phyloP scores from a whole-genome alignment of 2,329 filamentous ascomycete genomes.

The Zymoseptoria tritici region DNA sequence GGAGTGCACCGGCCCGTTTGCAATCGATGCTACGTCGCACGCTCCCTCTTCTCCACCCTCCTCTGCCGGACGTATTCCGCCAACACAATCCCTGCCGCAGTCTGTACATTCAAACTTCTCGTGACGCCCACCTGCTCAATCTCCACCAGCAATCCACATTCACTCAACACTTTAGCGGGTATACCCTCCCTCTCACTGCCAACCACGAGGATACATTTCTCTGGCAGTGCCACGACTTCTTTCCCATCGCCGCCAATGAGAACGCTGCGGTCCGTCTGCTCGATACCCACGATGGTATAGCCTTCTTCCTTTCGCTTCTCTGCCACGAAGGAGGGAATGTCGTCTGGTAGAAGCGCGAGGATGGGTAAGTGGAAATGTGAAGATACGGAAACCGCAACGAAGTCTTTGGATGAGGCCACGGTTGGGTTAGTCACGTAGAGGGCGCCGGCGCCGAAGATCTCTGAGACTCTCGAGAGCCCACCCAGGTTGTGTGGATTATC shows the following conservation, averaged over 20 bases:
- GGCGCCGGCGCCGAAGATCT: conserved; percentile 44
- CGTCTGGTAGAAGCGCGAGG: conserved; percentile 22
- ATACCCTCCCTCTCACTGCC: conserved; percentile 48
- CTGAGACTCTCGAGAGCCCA: conserved; percentile 43
- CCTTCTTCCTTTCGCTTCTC: conserved; percentile 40
- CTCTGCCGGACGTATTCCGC: conserved; percentile 44
- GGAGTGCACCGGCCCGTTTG: neutral
- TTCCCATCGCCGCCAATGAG: conserved; percentile 32
- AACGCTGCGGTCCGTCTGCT: conserved; percentile 46
- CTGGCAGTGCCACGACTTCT: conserved; percentile 25
- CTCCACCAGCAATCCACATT: conserved; percentile 47
- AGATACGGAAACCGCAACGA: conserved; percentile 43
- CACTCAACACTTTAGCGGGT: conserved; percentile 39
- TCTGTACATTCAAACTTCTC: conserved; percentile 50
- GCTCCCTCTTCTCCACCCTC: neutral
- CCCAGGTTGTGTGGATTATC: conserved; percentile 45
- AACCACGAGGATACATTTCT: conserved; percentile 37
- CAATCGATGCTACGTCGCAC: neutral
- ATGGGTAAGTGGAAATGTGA: conserved; percentile 45
- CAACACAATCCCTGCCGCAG: conserved; percentile 44
- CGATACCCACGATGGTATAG: conserved; percentile 46
- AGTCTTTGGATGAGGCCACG: conserved; percentile 40
- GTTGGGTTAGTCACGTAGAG: conserved; percentile 39
- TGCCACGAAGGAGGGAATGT: conserved; percentile 31
- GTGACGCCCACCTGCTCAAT: conserved; percentile 46